Evolutionary conservation across 306 rosid species (phyloP), one percentile per base, ranked within the genome.

Genomic region (Arachis hypogaea): DNA sequence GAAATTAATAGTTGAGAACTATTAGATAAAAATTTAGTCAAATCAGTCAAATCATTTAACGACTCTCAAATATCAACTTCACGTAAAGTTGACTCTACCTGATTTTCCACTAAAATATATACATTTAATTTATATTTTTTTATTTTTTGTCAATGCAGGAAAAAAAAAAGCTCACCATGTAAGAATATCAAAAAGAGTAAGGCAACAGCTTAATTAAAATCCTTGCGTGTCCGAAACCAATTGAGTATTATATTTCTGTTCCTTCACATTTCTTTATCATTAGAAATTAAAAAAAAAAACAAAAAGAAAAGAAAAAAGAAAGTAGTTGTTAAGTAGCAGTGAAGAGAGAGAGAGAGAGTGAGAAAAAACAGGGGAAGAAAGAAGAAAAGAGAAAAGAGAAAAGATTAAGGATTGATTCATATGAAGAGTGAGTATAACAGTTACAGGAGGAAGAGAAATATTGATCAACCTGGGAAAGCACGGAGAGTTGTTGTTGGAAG

Each of bases 401-500:
- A 54, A 69, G 71, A 64, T 70, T 44, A 64, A 76, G 64, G 16
- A 49, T 51, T 28, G 45, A 14, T 14, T 64, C 83, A 68, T 78
- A 90, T 87, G 95, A 91, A 29, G 89, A 84, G 84, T 61, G 84
- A 78, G 63, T 84, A 22, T 22, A 73, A 68, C 38, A 12, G 18
- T 46, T 68, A 75, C 58, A 68, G 71, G 64, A 80, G 59, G 78
- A 76, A 67, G 68, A 85, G 80, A 59, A 33, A 33, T 2, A 33
- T 33, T 33, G 38, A 33, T 33, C 86, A 95, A 88, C 87, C 99
- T 95, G 99, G 99, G 98, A 87, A 95, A 92, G 90, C 84, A 80
- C 40, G 96, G 96, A 82, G 99, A 90, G 42, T 88, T 76, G 55
- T 72, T 90, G 79, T 80, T 92, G 82, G 97, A 85, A 67, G 92